Conservation (phyloP, 192 early-diverging fungal species). For the Backusella liffmaniae region DNA sequence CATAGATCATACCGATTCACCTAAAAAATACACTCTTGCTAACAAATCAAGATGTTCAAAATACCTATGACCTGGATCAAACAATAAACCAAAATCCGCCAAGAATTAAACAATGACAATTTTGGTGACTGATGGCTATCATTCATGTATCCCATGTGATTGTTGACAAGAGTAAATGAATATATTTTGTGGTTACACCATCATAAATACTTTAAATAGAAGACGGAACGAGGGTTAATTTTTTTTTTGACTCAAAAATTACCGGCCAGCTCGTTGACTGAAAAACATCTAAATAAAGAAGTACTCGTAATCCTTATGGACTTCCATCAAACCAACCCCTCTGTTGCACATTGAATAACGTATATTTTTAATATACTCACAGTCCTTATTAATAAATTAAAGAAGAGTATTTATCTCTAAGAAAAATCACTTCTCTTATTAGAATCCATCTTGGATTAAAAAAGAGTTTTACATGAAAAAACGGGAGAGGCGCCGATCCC, state of each 20-base stretch:
- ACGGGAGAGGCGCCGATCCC: not conserved
- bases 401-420: not conserved
- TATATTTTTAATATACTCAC: not conserved
- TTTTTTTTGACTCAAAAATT: conserved; percentile 5
- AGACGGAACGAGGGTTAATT: not conserved
- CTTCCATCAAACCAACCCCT: not conserved
- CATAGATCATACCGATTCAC: not conserved
- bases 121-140: not conserved
- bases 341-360: not conserved
- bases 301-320: not conserved
- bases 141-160: not conserved
- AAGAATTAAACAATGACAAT: not conserved
- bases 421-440: not conserved
- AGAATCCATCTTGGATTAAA: not conserved
- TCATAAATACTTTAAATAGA: conserved; percentile 1
- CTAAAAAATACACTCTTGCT: not conserved
- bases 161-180: not conserved
- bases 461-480: not conserved
- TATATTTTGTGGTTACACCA: not conserved
- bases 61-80: not conserved
- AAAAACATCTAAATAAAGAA: not conserved
- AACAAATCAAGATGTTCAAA: not conserved
- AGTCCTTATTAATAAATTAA: not conserved
- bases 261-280: not conserved
- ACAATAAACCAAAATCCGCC: not conserved